Percentiles rank a stretch among this genome's conserved stretches.
Evolutionary conservation across 768 basidiomycete species (phyloP).

Genomic region (Phlebiopsis flavidoalba): DNA sequence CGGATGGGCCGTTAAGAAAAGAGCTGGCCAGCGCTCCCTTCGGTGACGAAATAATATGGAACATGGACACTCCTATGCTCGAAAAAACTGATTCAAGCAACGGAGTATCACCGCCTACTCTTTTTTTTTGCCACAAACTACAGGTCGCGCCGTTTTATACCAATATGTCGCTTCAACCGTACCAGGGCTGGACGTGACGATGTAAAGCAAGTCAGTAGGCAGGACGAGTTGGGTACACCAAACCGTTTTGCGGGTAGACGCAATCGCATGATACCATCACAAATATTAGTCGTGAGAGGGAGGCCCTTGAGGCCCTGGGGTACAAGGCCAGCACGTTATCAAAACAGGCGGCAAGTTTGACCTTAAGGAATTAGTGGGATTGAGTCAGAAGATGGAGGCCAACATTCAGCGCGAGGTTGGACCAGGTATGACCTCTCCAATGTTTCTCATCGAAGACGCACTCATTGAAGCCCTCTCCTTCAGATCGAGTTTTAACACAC

Average conservation of each 20-base stretch:
- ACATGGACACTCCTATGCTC: neutral
- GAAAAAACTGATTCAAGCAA: neutral
- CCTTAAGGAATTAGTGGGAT: neutral
- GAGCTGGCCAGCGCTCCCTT: neutral
- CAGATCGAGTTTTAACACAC: neutral
- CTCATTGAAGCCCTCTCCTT: neutral
- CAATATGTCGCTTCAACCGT: no score
- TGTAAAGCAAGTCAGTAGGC: neutral
- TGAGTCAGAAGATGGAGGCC: neutral
- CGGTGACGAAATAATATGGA: neutral
- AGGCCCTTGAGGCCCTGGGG: neutral
- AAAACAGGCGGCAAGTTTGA: neutral
- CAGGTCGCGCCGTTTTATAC: no score
- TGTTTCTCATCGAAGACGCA: neutral
- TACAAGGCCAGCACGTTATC: neutral
- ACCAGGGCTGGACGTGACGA: neutral
- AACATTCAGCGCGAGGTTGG: neutral
- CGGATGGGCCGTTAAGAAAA: neutral
- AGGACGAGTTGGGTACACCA: neutral
- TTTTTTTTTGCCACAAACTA: neutral
- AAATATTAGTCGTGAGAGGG: neutral
- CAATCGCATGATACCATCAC: neutral
- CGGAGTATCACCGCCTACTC: neutral
- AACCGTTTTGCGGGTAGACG: neutral
- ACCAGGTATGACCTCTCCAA: neutral